phyloP scores from a whole-genome alignment of 148 eudicot species.

The Vaccinium myrtillus region DNA sequence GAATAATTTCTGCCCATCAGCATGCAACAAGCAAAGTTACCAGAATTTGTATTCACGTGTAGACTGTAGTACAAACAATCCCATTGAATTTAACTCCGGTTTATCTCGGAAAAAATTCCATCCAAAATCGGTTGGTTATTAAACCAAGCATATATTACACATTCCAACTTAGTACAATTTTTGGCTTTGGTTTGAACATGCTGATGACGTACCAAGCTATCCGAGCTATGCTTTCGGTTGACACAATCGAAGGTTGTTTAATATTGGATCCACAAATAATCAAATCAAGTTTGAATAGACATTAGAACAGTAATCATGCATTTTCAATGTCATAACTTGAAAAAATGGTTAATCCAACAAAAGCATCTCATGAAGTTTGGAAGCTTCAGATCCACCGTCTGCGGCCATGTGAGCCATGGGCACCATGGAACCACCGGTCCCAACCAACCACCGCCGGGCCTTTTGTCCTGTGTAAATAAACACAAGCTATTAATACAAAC shows the following conservation, averaged over 20 bases:
- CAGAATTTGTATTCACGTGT: neutral
- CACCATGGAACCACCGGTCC: constrained; percentile 43
- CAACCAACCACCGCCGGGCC: constrained; percentile 26
- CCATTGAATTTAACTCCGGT: neutral
- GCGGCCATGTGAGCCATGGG: constrained; percentile 26
- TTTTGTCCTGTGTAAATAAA: constrained; percentile 24
- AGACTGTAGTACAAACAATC: neutral
- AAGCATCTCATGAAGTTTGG: neutral
- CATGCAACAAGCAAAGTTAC: neutral
- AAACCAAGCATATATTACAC: neutral
- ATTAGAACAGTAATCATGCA: neutral
- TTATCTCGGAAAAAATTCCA: neutral
- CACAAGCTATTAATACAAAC: neutral
- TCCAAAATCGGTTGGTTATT: neutral
- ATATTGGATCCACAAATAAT: neutral
- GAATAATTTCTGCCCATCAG: neutral
- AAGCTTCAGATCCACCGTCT: constrained; percentile 27
- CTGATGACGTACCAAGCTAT: neutral
- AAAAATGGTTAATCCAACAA: neutral
- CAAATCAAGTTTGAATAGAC: neutral
- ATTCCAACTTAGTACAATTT: neutral
- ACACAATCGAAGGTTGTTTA: neutral
- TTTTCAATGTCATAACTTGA: neutral
- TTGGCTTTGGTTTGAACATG: neutral
- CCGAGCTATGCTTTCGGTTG: neutral